Conservation (phyloP, 1,284 basidiomycete genomes). For the Trichosporon inkin region DNA sequence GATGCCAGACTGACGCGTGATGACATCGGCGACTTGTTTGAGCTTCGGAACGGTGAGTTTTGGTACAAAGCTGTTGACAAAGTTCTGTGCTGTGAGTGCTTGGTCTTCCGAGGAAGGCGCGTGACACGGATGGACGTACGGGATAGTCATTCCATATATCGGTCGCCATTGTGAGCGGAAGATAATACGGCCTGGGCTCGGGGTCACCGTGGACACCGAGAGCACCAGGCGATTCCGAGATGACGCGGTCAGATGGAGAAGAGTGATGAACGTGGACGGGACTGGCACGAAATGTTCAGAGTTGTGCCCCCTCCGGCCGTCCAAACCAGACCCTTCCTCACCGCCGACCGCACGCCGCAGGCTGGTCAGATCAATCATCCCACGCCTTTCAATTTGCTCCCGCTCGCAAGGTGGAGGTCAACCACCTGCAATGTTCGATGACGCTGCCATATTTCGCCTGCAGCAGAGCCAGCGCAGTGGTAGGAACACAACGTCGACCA, state of each 20-base stretch:
- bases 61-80: slow-evolving; percentile 29
- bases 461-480: not conserved
- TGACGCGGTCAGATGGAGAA: not conserved
- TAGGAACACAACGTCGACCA: not conserved
- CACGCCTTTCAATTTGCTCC: slow-evolving; percentile 1
- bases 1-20: slow-evolving; percentile 20
- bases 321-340: not conserved
- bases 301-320: not conserved
- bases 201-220: not conserved
- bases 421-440: not conserved
- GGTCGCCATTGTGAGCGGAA: slow-evolving; percentile 6
- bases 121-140: not conserved
- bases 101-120: slow-evolving; percentile 6
- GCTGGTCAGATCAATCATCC: not conserved
- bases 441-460: not conserved
- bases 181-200: not conserved
- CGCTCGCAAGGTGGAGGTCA: slow-evolving; percentile 3
- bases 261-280: not conserved
- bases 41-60: slow-evolving; percentile 35
- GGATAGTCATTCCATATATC: slow-evolving; percentile 14
- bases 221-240: not conserved
- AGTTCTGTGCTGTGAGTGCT: slow-evolving; percentile 27
- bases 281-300: not conserved
- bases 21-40: slow-evolving; percentile 25
- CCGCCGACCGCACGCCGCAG: not conserved